Conservation (phyloP, 2,329 filamentous ascomycete genomes). For the Curvularia sp. region DNA sequence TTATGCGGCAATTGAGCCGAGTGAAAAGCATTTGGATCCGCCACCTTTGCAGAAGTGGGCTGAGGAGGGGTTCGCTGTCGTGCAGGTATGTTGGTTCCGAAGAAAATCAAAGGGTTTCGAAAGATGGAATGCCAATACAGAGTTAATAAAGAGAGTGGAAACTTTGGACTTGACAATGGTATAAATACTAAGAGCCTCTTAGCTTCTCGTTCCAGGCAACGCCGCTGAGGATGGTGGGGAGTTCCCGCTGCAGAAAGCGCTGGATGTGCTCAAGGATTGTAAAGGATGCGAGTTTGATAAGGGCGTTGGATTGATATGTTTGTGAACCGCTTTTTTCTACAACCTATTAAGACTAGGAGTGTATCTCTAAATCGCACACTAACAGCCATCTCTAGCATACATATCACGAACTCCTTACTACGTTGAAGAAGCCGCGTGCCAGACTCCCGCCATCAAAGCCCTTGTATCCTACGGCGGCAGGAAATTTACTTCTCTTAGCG, state of each 20-base stretch:
- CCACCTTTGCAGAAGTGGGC: slow-evolving; percentile 71
- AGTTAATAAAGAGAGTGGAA: slow-evolving; percentile 44
- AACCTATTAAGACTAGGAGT: not conserved
- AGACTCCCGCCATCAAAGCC: slow-evolving; percentile 39
- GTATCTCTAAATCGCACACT: not conserved
- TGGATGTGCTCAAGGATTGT: slow-evolving; percentile 34
- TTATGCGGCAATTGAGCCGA: slow-evolving; percentile 37
- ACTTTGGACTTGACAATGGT: not conserved
- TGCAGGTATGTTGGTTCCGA: slow-evolving; percentile 48
- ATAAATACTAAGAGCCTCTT: slow-evolving; percentile 20
- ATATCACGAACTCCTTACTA: slow-evolving; percentile 43
- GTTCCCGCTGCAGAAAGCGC: slow-evolving; percentile 39
- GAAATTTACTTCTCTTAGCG: slow-evolving; percentile 36
- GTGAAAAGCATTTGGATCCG: slow-evolving; percentile 58
- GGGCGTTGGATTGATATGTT: slow-evolving; percentile 46
- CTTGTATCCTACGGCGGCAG: slow-evolving; percentile 44
- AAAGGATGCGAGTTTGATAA: slow-evolving; percentile 35
- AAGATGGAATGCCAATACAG: not conserved
- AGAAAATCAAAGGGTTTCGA: not conserved
- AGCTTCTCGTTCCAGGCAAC: slow-evolving; percentile 55
- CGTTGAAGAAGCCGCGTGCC: slow-evolving; percentile 38
- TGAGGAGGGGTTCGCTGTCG: slow-evolving; percentile 72
- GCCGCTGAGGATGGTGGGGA: slow-evolving; percentile 42
- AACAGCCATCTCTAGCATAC: slow-evolving; percentile 35
- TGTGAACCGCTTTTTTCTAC: slow-evolving; percentile 1